Conservation (phyloP, 805 yeast genomes). For the Kurtzmaniella fragi region DNA sequence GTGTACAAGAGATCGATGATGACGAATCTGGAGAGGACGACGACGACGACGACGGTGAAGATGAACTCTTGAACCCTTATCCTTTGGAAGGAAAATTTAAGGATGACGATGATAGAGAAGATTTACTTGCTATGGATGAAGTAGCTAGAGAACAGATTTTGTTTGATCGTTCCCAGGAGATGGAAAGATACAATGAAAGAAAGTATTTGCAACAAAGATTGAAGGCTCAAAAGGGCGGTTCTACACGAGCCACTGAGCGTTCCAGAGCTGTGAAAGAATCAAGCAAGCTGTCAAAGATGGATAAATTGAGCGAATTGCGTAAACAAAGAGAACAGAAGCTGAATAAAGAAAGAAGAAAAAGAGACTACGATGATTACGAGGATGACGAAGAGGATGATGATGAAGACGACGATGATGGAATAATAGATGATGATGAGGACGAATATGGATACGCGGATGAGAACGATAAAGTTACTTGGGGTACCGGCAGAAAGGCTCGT, state of each 20-base stretch:
- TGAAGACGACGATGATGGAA: conserved; percentile 31
- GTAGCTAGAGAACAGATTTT: conserved; percentile 86
- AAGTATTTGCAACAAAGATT: conserved; percentile 80
- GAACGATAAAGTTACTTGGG: conserved; percentile 31
- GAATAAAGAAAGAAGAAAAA: conserved; percentile 29
- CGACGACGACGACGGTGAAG: conserved; percentile 30
- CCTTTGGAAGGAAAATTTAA: conserved; percentile 91
- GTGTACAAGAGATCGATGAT: conserved; percentile 16
- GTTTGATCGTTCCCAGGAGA: conserved; percentile 88
- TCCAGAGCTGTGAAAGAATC: conserved; percentile 20
- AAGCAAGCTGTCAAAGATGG: conserved; percentile 35
- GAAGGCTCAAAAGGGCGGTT: conserved; percentile 41
- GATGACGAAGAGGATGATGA: conserved; percentile 40
- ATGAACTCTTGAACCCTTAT: conserved; percentile 61
- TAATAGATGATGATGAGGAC: conserved; percentile 31
- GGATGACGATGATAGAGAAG: conserved; percentile 69
- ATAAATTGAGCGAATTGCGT: conserved; percentile 66
- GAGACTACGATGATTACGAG: conserved; percentile 38
- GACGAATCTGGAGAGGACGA: conserved; percentile 17
- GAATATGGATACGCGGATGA: conserved; percentile 26
- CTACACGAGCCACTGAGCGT: conserved; percentile 36
- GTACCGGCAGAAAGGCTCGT: conserved; percentile 19
- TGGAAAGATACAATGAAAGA: conserved; percentile 84
- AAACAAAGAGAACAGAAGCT: conserved; percentile 68
- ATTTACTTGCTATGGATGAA: conserved; percentile 74